Base-by-base conservation (phyloP, 2,329 filamentous ascomycete genomes). In the Aspergillus felis region DNA sequence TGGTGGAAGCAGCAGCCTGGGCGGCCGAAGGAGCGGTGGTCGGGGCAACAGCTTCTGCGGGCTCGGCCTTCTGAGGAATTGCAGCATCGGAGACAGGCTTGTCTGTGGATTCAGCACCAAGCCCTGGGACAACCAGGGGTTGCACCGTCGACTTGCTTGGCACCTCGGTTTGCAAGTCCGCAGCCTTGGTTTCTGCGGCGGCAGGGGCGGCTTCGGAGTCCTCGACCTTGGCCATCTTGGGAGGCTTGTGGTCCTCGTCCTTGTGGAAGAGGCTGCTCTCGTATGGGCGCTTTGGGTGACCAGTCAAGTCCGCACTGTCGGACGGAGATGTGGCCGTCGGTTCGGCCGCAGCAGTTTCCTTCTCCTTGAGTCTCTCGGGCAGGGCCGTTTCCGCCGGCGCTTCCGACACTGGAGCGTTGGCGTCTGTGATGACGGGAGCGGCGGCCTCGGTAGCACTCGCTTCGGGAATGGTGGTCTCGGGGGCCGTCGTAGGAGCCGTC, bases 181-280 rank as follows among this genome's bases (percentile, higher is more conserved):
- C 24, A 12, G 57, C 48, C 25, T 55, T 57, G 52, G 57, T 61
- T 46, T 46, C 44, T 29, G 48, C 8, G n/a, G 32, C 32, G 12
- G 32, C 32, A 12, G 32, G 12, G 12, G 32, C 14, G 32, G 32
- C 12, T 35, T 35, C 32, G 32, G 32, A 35, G 32, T 35, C 70
- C 24, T 73, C 70, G 1, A 71, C 69, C 59, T 72, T 73, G 61
- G 67, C 56, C 24, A 74, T 73, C 65, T 74, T 74, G 59, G 64
- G 62, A 32, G 71, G 72, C 61, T 72, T 71, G 51, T 65, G 57
- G 32, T 64, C 62, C 22, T 74, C 69, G 42, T 71, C 68, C 50
- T 62, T 67, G 22, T 64, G 59, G 57, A 71, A 67, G 49, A 68
- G 57, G 41, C 68, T 68, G 51, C 62, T 71, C 62, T 74, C 72